Evolutionary conservation across 1,139 yeast species (phyloP).

Genomic region (Geotrichum restrictum): DNA sequence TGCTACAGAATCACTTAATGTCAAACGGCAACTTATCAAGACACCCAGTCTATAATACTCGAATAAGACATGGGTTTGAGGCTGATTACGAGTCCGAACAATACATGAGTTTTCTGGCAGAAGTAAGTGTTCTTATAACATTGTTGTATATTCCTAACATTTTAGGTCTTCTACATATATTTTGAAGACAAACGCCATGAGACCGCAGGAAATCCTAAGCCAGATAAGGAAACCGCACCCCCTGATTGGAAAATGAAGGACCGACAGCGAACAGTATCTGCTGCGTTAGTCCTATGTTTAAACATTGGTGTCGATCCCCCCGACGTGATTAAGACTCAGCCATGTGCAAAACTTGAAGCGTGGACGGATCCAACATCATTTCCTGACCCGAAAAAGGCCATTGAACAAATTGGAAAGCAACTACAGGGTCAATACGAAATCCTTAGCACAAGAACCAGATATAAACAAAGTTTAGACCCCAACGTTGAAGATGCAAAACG

Average conservation of each 20-base stretch:
- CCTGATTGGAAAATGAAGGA: slow-evolving; percentile 93
- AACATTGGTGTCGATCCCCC: slow-evolving; percentile 98
- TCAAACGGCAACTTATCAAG: slow-evolving; percentile 2
- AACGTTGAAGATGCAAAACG: slow-evolving; percentile 93
- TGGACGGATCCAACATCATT: slow-evolving; percentile 89
- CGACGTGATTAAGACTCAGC: slow-evolving; percentile 87
- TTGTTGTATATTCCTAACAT: slow-evolving; percentile 3
- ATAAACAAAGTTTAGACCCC: slow-evolving; percentile 88
- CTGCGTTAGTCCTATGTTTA: slow-evolving; percentile 83
- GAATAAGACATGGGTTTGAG: slow-evolving; percentile 71
- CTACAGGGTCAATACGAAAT: slow-evolving; percentile 88
- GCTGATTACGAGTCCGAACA: slow-evolving; percentile 61
- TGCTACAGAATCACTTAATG: slow-evolving; percentile 1
- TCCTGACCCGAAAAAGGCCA: slow-evolving; percentile 84
- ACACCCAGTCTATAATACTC: slow-evolving; percentile 28
- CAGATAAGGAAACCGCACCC: slow-evolving; percentile 50
- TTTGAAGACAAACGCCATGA: slow-evolving; percentile 87
- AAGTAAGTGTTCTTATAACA: slow-evolving; percentile 29
- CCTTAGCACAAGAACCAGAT: slow-evolving; percentile 77
- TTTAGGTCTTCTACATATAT: slow-evolving; percentile 67
- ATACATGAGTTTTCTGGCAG: slow-evolving; percentile 60
- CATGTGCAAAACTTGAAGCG: slow-evolving; percentile 88
- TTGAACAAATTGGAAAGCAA: slow-evolving; percentile 85
- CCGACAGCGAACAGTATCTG: slow-evolving; percentile 90
- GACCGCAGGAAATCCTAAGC: slow-evolving; percentile 80